phyloP scores from a whole-genome alignment of 116 monocot genomes.

The Posidonia oceanica region DNA sequence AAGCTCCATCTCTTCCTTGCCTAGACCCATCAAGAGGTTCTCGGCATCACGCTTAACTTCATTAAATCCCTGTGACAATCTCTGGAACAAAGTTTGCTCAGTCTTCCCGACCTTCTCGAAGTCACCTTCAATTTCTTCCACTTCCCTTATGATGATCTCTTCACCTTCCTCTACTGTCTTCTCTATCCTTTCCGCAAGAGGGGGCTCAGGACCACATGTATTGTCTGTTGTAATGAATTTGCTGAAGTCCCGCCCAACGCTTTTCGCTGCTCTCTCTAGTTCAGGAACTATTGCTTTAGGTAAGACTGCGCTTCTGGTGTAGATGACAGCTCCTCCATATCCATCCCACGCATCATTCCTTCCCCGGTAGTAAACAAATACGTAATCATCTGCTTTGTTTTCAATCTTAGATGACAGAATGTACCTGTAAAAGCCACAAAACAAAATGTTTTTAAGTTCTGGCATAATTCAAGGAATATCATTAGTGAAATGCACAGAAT shows the following conservation, averaged over 20 bases:
- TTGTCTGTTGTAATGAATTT: constrained; percentile 79
- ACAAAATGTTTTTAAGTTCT: not conserved
- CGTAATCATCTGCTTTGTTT: constrained; percentile 69
- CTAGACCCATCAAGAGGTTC: constrained; percentile 50
- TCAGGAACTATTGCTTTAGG: constrained; percentile 74
- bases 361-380: constrained; percentile 82
- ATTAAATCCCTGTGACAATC: constrained; percentile 40
- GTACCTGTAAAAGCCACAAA: constrained; percentile 42
- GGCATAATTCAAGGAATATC: too few relatives aligned
- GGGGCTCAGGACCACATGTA: constrained; percentile 81
- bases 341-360: constrained; percentile 98
- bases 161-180: constrained; percentile 88
- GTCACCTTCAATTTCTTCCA: constrained; percentile 63
- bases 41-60: constrained; percentile 47
- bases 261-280: constrained; percentile 60
- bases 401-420: constrained; percentile 76
- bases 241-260: constrained; percentile 58
- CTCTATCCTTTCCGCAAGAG: constrained; percentile 77
- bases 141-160: constrained; percentile 70
- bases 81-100: constrained; percentile 47
- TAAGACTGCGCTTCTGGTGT: constrained; percentile 58
- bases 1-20: constrained; percentile 82
- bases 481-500: too few relatives aligned
- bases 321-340: constrained; percentile 82
- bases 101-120: constrained; percentile 50